Evolutionary conservation across 192 early-diverging fungal species (phyloP).

Genomic region (Obelidium mucronatum): DNA sequence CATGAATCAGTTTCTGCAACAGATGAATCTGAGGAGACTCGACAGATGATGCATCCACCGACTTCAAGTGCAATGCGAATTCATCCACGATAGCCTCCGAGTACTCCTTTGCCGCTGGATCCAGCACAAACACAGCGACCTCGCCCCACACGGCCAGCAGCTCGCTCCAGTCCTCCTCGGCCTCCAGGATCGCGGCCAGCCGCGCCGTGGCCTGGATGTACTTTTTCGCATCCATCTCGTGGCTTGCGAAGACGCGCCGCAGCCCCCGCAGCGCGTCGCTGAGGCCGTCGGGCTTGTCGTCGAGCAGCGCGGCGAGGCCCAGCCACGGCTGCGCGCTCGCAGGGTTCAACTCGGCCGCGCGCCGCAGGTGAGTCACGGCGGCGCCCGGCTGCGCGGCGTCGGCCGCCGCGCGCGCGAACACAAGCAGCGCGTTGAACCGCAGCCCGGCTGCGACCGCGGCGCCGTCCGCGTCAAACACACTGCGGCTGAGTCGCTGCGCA

Average conservation of each 20-base stretch:
- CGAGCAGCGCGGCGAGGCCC: constrained; percentile 41
- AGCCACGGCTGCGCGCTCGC: constrained; percentile 39
- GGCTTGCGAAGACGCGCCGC: constrained; percentile 19
- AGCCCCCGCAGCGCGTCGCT: constrained; percentile 33
- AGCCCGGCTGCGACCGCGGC: neutral
- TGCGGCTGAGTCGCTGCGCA: neutral
- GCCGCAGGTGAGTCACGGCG: constrained; percentile 35
- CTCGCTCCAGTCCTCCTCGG: constrained; percentile 12
- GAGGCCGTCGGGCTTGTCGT: constrained; percentile 30
- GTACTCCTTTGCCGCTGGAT: neutral
- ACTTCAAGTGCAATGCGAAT: neutral
- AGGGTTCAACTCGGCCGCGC: constrained; percentile 39
- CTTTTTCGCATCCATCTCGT: constrained; percentile 24
- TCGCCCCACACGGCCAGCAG: neutral
- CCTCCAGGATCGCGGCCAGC: constrained; percentile 5
- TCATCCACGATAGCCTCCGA: neutral
- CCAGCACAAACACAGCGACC: neutral
- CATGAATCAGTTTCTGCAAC: constrained; percentile 33
- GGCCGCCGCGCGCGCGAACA: constrained; percentile 43
- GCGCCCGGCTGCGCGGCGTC: constrained; percentile 32
- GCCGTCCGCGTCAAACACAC: constrained; percentile 1
- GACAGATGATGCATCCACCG: neutral
- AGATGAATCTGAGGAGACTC: neutral
- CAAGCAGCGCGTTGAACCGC: constrained; percentile 55
- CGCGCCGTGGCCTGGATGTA: neutral